A percentile compares a stretch with the other conserved stretches of the same genome.
These are phyloP conservation scores for Pseudonitzschia pungens DNA, from an alignment of 108 stramenopile genomes.

Conservation along the genomic window DNA sequence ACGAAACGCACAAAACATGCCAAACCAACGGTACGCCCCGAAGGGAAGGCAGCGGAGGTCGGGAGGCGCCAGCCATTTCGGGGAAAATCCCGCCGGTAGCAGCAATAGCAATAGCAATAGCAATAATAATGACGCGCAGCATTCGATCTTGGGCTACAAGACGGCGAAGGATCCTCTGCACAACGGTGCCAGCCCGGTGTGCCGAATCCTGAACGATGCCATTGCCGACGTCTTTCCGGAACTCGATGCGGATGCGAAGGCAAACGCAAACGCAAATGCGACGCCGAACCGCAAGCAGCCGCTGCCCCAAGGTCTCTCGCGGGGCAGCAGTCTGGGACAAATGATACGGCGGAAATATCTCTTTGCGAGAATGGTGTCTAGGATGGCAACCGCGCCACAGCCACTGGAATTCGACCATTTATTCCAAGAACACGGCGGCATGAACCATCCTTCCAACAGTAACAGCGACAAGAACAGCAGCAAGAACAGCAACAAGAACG, in stretches of 20 bases:
- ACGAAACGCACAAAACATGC: no score
- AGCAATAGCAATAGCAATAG: no score
- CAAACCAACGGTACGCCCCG: no score
- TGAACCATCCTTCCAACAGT: no score
- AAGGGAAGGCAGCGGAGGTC: no score
- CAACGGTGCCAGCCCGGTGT: slow-evolving; percentile 30
- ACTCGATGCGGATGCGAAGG: neutral
- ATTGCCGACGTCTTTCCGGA: slow-evolving; percentile 38
- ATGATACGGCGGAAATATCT: neutral
- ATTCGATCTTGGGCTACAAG: neutral
- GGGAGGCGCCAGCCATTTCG: no score
- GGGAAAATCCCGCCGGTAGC: no score
- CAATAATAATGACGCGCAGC: no score
- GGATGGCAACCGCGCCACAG: neutral
- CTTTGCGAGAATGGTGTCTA: neutral
- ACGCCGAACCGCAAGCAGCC: neutral
- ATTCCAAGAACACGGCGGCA: no score
- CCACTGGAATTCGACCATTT: neutral
- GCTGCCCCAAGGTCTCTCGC: neutral
- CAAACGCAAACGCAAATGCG: neutral
- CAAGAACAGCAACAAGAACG: slow-evolving; percentile 1
- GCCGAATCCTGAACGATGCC: slow-evolving; percentile 22
- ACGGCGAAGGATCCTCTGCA: slow-evolving; percentile 20
- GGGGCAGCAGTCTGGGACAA: neutral
- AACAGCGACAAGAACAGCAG: no score